phyloP scores from a whole-genome alignment of 345 rosid species.

The Populus ilicifolia region DNA sequence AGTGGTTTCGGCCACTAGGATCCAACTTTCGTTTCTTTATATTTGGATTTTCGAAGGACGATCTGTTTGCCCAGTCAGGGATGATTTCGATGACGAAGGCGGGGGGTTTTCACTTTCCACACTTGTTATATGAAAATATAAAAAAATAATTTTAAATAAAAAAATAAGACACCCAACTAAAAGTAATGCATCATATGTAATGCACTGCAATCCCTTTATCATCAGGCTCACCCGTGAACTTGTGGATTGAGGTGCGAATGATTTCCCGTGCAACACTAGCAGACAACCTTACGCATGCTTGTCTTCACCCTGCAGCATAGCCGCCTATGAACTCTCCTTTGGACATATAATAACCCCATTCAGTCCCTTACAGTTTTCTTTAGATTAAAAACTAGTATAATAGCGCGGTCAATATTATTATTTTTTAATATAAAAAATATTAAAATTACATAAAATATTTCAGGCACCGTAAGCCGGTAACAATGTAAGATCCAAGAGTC shows the following conservation, averaged over 20 bases:
- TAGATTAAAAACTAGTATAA: too few species aligned
- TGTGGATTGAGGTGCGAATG: neutral
- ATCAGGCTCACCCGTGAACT: neutral
- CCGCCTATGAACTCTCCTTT: neutral
- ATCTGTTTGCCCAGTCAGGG: neutral
- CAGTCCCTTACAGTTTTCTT: too few species aligned
- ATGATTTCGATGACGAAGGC: neutral
- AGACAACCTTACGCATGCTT: neutral
- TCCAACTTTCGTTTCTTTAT: neutral
- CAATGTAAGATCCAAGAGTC: too few species aligned
- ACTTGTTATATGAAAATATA: too few species aligned
- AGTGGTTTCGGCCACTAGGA: neutral
- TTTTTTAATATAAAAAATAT: too few species aligned
- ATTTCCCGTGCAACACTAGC: neutral
- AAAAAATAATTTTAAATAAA: too few species aligned
- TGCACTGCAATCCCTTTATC: neutral
- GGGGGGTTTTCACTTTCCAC: neutral
- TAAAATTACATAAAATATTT: too few species aligned
- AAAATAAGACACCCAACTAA: too few species aligned
- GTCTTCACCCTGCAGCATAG: neutral
- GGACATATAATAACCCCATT: neutral
- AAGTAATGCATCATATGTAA: too few species aligned
- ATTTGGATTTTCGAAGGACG: neutral
- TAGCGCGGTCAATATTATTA: too few species aligned
- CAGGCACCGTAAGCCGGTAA: fast-evolving